Evolutionary conservation across 129 eudicot genomes (phyloP).

Genomic region (Tagetes patula): DNA sequence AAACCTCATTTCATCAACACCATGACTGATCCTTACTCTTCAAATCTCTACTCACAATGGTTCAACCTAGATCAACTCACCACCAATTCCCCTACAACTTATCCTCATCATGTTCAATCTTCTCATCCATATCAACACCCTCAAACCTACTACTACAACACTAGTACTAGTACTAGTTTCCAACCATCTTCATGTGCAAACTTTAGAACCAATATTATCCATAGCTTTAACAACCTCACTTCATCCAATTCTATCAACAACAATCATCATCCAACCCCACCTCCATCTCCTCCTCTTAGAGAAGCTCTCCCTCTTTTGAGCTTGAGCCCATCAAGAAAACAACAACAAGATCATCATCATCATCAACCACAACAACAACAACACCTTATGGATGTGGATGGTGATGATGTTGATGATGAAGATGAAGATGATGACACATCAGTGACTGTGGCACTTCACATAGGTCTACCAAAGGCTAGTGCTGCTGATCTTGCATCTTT

Average conservation of each 20-base stretch:
- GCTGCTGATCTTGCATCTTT: constrained; percentile 74
- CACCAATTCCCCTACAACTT: constrained; percentile 33
- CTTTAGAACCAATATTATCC: constrained; percentile 6
- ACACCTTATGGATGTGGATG: constrained; percentile 45
- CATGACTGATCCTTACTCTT: constrained; percentile 65
- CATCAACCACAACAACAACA: constrained; percentile 24
- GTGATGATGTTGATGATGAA: neutral
- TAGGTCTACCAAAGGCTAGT: constrained; percentile 93
- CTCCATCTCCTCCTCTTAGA: constrained; percentile 79
- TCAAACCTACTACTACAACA: constrained; percentile 34
- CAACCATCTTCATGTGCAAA: constrained; percentile 27
- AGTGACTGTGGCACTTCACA: constrained; percentile 78
- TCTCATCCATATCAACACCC: constrained; percentile 24
- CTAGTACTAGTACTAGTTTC: neutral
- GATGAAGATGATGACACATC: constrained; percentile 30
- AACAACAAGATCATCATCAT: constrained; percentile 19
- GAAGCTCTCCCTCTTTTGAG: constrained; percentile 84
- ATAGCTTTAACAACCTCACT: constrained; percentile 27
- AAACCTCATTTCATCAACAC: constrained; percentile 32
- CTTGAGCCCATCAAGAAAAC: constrained; percentile 52
- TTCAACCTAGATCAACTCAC: constrained; percentile 44
- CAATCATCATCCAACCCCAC: constrained; percentile 45
- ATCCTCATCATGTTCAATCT: constrained; percentile 25
- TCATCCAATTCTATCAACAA: constrained; percentile 11
- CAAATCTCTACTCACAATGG: constrained; percentile 70